Percentiles rank a stretch among this genome's conserved stretches.
Evolutionary conservation across 768 basidiomycete species (phyloP).

Genomic region (Candolleomyces aberdarensis): DNA sequence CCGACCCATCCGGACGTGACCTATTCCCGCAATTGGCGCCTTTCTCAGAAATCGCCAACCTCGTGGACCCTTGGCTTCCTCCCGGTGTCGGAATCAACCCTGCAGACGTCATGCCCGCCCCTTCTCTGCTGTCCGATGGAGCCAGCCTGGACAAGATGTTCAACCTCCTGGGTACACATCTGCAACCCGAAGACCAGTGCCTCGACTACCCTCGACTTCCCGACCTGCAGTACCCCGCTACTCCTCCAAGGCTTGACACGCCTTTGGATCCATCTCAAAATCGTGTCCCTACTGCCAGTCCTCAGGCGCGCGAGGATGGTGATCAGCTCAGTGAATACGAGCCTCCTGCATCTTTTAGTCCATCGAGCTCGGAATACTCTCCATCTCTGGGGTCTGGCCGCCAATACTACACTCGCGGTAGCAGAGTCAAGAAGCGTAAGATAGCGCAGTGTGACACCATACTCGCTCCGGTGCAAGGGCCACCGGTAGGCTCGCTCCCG

Average conservation of each 20-base stretch:
- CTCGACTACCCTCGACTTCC: background rate
- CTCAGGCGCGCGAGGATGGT: background rate
- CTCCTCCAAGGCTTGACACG: background rate
- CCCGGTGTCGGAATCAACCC: conserved; percentile 27
- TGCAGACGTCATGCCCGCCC: conserved; percentile 25
- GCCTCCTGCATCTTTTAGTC: conserved; percentile 21
- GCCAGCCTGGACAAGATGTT: conserved; percentile 5
- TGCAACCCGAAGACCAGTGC: background rate
- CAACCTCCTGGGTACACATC: background rate
- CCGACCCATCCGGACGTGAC: background rate
- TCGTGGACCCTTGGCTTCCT: conserved; percentile 10
- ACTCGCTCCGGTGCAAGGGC: conserved; percentile 12
- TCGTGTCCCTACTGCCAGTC: background rate
- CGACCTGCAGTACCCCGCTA: background rate
- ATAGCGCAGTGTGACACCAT: conserved; percentile 10
- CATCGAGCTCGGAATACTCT: conserved; percentile 29
- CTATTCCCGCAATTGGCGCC: background rate
- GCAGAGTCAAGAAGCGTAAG: conserved; percentile 20
- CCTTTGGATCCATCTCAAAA: background rate
- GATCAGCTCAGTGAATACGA: conserved; percentile 26
- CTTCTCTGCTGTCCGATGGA: conserved; percentile 3
- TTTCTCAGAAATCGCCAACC: background rate
- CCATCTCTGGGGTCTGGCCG: conserved; percentile 15
- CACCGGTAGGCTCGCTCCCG: conserved; percentile 9
- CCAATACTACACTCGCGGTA: conserved; percentile 14